These are phyloP conservation scores for Kazachstania africana DNA, from an alignment of 805 yeast species.

Conservation along the genomic window DNA sequence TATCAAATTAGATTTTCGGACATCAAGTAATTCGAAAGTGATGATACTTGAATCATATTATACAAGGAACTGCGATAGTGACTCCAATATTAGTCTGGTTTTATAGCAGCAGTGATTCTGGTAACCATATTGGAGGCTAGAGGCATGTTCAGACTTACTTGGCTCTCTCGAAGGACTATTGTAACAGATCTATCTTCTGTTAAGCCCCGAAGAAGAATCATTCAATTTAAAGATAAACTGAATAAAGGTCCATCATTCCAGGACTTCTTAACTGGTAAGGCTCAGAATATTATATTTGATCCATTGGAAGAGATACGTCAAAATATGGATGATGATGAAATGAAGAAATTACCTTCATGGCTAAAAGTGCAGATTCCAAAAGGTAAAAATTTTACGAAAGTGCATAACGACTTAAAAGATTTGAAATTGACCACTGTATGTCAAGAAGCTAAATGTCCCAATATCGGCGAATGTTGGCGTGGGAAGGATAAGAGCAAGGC, in stretches of 20 bases:
- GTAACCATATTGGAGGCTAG: no score
- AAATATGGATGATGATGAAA: constrained; percentile 36
- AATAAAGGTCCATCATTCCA: constrained; percentile 88
- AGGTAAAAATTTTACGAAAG: constrained; percentile 69
- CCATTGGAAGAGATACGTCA: constrained; percentile 65
- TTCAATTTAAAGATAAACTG: constrained; percentile 56
- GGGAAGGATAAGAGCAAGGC: constrained; percentile 66
- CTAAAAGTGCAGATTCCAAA: constrained; percentile 93
- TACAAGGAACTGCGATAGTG: no score
- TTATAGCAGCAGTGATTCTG: no score
- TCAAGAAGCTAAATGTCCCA: constrained; percentile 99
- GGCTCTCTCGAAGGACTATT: no score
- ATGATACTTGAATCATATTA: no score
- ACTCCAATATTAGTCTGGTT: no score
- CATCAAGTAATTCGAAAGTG: no score
- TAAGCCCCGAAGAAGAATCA: constrained; percentile 42
- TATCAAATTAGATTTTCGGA: no score
- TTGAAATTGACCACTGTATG: constrained; percentile 89
- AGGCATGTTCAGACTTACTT: no score
- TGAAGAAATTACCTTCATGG: constrained; percentile 81
- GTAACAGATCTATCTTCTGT: no score
- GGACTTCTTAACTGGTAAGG: constrained; percentile 78
- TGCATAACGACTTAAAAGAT: constrained; percentile 81
- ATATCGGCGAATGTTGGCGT: constrained; percentile 99
- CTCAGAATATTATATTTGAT: constrained; percentile 51